These are phyloP conservation scores for Lactifluus piperatus DNA, from an alignment of 768 basidiomycete species.

Conservation along the genomic window DNA sequence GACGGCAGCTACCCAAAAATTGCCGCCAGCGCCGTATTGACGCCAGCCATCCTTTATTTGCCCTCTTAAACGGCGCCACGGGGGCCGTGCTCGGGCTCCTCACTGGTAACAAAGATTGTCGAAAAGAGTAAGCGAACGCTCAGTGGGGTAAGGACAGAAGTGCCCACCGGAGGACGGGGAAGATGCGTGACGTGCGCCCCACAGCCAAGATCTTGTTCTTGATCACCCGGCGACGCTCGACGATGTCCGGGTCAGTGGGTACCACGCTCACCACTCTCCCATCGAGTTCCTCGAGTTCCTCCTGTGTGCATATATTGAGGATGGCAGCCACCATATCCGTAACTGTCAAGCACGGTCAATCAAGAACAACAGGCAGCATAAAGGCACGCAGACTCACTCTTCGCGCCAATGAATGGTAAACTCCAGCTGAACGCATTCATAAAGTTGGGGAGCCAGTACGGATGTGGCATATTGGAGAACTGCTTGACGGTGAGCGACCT, in stretches of 20 bases:
- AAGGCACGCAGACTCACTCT: slow-evolving; percentile 57
- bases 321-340: slow-evolving; percentile 99
- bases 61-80: too few relatives aligned
- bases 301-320: slow-evolving; percentile 94
- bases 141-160: too few relatives aligned
- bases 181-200: slow-evolving; percentile 91
- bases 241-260: slow-evolving; percentile 36
- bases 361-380: not conserved
- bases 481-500: slow-evolving; percentile 99
- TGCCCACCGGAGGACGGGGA: slow-evolving; percentile 91
- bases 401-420: slow-evolving; percentile 92
- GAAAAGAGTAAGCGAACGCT: too few relatives aligned
- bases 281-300: slow-evolving; percentile 84
- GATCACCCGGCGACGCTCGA: slow-evolving; percentile 83
- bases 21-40: too few relatives aligned
- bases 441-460: slow-evolving; percentile 94
- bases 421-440: slow-evolving; percentile 99
- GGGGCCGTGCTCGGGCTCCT: too few relatives aligned
- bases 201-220: slow-evolving; percentile 99
- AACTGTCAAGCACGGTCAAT: slow-evolving; percentile 41
- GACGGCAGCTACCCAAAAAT: too few relatives aligned
- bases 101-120: too few relatives aligned
- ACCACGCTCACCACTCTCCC: slow-evolving; percentile 6
- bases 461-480: slow-evolving; percentile 93
- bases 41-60: too few relatives aligned